Conservation (phyloP, 2,329 filamentous ascomycete genomes). For the Cytospora paraplurivora region DNA sequence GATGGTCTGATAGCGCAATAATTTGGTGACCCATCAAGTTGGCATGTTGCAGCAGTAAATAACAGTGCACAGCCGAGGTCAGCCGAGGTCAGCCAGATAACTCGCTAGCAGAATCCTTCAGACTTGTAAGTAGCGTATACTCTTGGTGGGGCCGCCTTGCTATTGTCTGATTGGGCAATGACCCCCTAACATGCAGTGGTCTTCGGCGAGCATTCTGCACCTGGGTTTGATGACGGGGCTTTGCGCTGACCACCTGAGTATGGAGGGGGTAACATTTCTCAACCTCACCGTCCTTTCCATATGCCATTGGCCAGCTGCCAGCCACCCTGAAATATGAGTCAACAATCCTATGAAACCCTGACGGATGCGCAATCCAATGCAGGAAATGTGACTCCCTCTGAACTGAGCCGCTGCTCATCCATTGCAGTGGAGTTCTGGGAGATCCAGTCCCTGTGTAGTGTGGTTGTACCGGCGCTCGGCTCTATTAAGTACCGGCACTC, state of each 20-base stretch:
- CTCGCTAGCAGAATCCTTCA: slow-evolving; percentile 2
- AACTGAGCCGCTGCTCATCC: background rate
- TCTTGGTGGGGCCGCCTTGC: background rate
- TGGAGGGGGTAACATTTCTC: background rate
- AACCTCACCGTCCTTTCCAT: background rate
- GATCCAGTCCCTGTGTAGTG: background rate
- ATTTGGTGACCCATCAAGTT: slow-evolving; percentile 1
- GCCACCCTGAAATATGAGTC: slow-evolving; percentile 16
- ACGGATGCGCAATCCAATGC: background rate
- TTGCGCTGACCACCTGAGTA: slow-evolving; percentile 7
- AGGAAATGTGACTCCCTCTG: background rate
- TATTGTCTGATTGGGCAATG: slow-evolving; percentile 12
- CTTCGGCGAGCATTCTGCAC: slow-evolving; percentile 24
- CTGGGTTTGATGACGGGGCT: slow-evolving; percentile 16
- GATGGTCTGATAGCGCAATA: slow-evolving; percentile 5
- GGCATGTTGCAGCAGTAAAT: background rate
- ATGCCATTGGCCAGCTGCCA: slow-evolving; percentile 12
- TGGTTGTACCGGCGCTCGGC: background rate
- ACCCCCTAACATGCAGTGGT: slow-evolving; percentile 11
- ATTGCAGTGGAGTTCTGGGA: background rate
- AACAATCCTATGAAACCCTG: slow-evolving; percentile 13
- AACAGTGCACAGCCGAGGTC: no score
- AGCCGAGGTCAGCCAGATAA: background rate
- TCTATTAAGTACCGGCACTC: no score
- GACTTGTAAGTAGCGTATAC: slow-evolving; percentile 4